Evolutionary conservation across 257 asterid species (phyloP).

Genomic region (Primulina huaijiensis): DNA sequence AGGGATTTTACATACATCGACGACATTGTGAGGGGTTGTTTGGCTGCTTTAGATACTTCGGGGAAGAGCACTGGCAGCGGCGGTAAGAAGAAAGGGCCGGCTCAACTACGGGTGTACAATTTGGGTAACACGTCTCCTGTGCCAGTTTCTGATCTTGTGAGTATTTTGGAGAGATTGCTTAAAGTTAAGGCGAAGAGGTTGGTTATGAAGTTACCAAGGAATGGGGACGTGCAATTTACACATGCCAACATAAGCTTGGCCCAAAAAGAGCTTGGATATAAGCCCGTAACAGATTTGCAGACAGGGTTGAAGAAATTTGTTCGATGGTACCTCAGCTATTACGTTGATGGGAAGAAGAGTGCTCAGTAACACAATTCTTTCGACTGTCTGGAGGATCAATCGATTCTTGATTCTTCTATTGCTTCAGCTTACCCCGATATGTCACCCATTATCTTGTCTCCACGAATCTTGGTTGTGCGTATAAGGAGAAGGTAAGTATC

Average conservation of each 20-base stretch:
- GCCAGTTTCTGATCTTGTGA: constrained; percentile 57
- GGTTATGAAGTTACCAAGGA: constrained; percentile 59
- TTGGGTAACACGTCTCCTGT: constrained; percentile 62
- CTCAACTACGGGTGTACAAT: constrained; percentile 51
- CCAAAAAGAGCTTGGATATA: constrained; percentile 54
- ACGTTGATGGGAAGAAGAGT: constrained; percentile 50
- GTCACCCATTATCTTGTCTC: constrained; percentile 21
- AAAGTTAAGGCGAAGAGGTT: constrained; percentile 54
- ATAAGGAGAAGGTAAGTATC: constrained; percentile 25
- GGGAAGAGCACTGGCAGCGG: constrained; percentile 66
- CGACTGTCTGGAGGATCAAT: constrained; percentile 29
- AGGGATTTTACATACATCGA: constrained; percentile 64
- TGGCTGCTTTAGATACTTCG: constrained; percentile 56
- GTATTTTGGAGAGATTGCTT: constrained; percentile 58
- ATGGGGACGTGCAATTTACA: constrained; percentile 63
- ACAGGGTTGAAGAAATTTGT: constrained; percentile 61
- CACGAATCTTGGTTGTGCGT: constrained; percentile 25
- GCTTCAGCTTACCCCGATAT: constrained; percentile 15
- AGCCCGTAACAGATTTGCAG: constrained; percentile 51
- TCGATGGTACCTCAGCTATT: constrained; percentile 57
- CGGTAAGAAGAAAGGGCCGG: constrained; percentile 60
- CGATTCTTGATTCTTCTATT: constrained; percentile 37
- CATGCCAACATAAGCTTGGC: constrained; percentile 63
- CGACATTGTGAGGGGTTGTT: constrained; percentile 63
- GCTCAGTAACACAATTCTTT: constrained; percentile 33